Conservation (phyloP, 495 filamentous ascomycete genomes). For the Trichocladium uniseriatum region DNA sequence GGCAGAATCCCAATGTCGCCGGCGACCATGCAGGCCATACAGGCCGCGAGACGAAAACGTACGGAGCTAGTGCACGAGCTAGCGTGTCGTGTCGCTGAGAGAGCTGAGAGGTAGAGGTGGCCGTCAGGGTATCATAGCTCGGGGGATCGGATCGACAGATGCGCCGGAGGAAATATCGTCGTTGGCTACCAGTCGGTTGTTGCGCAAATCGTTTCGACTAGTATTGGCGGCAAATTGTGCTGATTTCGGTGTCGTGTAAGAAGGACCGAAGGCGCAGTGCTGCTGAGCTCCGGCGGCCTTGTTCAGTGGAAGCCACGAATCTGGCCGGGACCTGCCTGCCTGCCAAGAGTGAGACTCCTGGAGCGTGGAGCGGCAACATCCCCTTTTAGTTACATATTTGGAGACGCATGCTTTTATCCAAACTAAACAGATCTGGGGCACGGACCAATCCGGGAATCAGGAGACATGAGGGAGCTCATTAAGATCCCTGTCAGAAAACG, state of each 20-base stretch:
- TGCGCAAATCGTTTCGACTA: no score
- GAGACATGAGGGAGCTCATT: conserved; percentile 13
- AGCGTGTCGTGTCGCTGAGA: background rate
- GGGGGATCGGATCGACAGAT: background rate
- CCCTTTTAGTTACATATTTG: no score
- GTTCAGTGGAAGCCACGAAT: background rate
- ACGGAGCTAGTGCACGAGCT: background rate
- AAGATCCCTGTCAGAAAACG: conserved; percentile 19
- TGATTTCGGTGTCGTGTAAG: background rate
- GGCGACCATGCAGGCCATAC: conserved; percentile 17
- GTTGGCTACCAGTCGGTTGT: no score
- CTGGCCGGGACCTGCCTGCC: background rate
- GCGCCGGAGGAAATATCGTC: background rate
- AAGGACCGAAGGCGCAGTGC: no score
- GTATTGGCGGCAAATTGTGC: background rate
- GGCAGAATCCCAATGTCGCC: conserved; percentile 7
- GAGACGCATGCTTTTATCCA: no score
- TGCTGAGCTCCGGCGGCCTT: no score
- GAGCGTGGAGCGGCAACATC: no score
- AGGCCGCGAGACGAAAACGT: background rate
- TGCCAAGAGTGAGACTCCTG: background rate
- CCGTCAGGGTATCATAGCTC: conserved; percentile 30
- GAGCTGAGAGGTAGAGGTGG: no score
- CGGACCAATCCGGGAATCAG: background rate
- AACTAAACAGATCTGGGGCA: no score